These are phyloP conservation scores for Chlorella vulgaris DNA, from an alignment of 139 green algal species.

Conservation along the genomic window DNA sequence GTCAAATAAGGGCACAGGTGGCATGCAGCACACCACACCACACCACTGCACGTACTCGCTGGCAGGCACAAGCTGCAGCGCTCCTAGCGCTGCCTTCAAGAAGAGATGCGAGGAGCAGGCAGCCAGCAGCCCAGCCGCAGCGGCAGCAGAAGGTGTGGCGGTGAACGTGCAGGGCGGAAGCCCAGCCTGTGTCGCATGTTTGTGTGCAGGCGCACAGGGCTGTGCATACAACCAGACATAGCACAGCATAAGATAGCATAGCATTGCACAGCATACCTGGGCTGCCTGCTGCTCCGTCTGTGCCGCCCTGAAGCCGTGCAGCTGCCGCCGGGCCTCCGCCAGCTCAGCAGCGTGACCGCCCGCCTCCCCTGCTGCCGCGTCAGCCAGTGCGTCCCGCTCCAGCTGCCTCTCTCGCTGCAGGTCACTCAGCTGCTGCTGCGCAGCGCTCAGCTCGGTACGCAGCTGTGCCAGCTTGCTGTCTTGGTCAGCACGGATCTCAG, in stretches of 20 bases:
- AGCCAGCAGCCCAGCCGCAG: no score
- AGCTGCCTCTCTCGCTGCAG: not conserved
- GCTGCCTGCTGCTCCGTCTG: constrained; percentile 5
- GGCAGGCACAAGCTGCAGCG: no score
- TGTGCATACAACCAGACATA: not conserved
- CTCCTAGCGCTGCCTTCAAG: no score
- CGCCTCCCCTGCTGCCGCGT: not conserved
- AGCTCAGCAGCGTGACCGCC: not conserved
- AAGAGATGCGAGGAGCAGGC: no score
- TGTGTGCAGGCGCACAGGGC: not conserved
- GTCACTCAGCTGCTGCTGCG: not conserved
- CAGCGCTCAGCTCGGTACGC: not conserved
- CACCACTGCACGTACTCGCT: not conserved
- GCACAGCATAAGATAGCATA: not conserved
- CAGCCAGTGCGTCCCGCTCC: not conserved
- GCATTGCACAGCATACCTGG: not conserved
- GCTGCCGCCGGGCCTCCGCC: not conserved
- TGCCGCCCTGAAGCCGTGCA: not conserved
- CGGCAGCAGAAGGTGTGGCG: not conserved
- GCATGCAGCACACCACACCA: not conserved
- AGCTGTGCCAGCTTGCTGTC: not conserved
- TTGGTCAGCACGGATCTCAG: not conserved
- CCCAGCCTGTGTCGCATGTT: not conserved
- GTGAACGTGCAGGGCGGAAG: not conserved
- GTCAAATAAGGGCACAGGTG: not conserved